A percentile compares a stretch with the other conserved stretches of the same genome.
Conservation (phyloP, 345 rosid species). For the Eucalyptus cloeziana region DNA sequence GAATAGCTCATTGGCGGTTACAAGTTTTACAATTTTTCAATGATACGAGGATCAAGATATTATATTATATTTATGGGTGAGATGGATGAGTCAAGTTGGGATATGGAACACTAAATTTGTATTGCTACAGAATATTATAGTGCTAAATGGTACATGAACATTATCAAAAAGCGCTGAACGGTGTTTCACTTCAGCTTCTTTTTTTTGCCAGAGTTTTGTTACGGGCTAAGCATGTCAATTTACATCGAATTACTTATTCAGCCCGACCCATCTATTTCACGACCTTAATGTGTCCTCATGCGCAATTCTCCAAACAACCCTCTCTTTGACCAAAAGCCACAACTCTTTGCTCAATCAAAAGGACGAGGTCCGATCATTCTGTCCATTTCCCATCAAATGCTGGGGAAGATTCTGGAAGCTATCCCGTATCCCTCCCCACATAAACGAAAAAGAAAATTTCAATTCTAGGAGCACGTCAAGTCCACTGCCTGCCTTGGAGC, state of each 20-base stretch:
- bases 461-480: not conserved
- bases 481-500: not conserved
- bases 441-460: not conserved
- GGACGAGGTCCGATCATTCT: too few species aligned
- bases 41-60: rapidly evolving
- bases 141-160: rapidly evolving
- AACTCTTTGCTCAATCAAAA: too few species aligned
- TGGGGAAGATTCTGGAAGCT: not conserved
- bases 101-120: rapidly evolving
- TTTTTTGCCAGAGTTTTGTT: rapidly evolving
- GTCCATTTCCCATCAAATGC: not conserved
- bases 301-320: too few species aligned
- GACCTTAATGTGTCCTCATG: too few species aligned
- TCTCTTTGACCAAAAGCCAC: too few species aligned
- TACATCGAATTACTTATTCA: too few species aligned
- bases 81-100: rapidly evolving
- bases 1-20: rapidly evolving
- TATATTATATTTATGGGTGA: too few species aligned
- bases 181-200: rapidly evolving
- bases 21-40: too few species aligned
- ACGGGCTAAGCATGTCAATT: rapidly evolving
- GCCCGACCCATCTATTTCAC: rapidly evolving
- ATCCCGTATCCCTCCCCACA: not conserved
- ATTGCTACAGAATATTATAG: rapidly evolving
- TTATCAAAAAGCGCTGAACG: too few species aligned